phyloP scores from a whole-genome alignment of 2,329 filamentous ascomycete genomes.

The Mycosphaerella sp. region DNA sequence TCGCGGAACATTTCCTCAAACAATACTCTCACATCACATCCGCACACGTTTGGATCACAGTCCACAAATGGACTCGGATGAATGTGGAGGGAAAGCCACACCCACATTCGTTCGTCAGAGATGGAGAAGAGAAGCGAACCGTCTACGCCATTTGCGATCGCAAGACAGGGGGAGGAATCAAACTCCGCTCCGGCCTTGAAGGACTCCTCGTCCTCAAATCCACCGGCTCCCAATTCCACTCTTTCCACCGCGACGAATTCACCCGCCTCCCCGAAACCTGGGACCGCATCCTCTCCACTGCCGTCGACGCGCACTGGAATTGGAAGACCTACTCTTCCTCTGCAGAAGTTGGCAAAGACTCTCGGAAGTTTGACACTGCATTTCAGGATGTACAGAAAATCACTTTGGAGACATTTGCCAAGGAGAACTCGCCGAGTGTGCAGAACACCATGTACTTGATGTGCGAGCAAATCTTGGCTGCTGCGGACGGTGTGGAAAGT shows the following conservation, averaged over 20 bases:
- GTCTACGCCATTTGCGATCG: slow-evolving; percentile 66
- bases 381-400: slow-evolving; percentile 73
- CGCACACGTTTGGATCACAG: slow-evolving; percentile 73
- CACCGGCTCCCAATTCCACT: slow-evolving; percentile 92
- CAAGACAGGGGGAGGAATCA: slow-evolving; percentile 55
- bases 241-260: slow-evolving; percentile 88
- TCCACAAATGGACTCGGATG: slow-evolving; percentile 90
- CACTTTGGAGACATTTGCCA: slow-evolving; percentile 86
- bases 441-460: slow-evolving; percentile 99
- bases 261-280: slow-evolving; percentile 85
- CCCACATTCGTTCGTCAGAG: slow-evolving; percentile 89
- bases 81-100: slow-evolving; percentile 80
- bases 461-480: slow-evolving; percentile 76
- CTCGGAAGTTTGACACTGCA: slow-evolving; percentile 67
- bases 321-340: slow-evolving; percentile 69
- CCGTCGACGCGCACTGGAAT: slow-evolving; percentile 79
- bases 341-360: slow-evolving; percentile 58
- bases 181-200: slow-evolving; percentile 69
- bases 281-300: slow-evolving; percentile 93
- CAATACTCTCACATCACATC: slow-evolving; percentile 82
- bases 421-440: slow-evolving; percentile 85
- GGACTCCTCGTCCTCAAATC: slow-evolving; percentile 83
- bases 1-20: slow-evolving; percentile 83
- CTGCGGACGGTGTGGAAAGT: slow-evolving; percentile 62
- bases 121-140: slow-evolving; percentile 80